Evolutionary conservation across 306 rosid genomes (phyloP).

Genomic region (Citrullus colocynthis): DNA sequence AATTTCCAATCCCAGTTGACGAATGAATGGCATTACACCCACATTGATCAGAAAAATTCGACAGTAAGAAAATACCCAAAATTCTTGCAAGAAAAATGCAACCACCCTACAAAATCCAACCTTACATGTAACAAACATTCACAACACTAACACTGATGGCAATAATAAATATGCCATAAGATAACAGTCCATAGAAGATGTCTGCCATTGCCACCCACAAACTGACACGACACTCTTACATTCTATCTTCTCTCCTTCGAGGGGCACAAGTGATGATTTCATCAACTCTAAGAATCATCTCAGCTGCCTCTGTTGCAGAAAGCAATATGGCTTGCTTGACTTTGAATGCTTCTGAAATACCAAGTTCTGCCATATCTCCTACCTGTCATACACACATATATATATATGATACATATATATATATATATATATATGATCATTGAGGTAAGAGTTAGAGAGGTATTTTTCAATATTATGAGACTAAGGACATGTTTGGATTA

Average conservation of each 20-base stretch:
- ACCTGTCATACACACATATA: constrained; percentile 27
- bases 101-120: constrained; percentile 2
- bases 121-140: not conserved
- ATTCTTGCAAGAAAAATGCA: constrained; percentile 1
- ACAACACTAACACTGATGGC: not conserved
- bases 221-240: constrained; percentile 22
- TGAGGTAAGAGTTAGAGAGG: not conserved
- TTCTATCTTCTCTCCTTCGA: constrained; percentile 83
- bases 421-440: not conserved
- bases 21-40: not conserved
- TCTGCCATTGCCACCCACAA: not conserved
- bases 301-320: constrained; percentile 94
- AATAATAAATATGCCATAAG: not conserved
- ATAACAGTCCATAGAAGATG: not conserved
- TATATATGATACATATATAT: no score
- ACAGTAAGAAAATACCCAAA: not conserved
- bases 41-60: not conserved
- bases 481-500: no score
- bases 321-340: constrained; percentile 90
- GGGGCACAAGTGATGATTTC: constrained; percentile 98
- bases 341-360: constrained; percentile 78
- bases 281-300: constrained; percentile 96
- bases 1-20: not conserved
- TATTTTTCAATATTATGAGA: not conserved
- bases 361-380: constrained; percentile 77